These are phyloP conservation scores for Populus tomentosa DNA, from an alignment of 441 rosid species.

Conservation along the genomic window DNA sequence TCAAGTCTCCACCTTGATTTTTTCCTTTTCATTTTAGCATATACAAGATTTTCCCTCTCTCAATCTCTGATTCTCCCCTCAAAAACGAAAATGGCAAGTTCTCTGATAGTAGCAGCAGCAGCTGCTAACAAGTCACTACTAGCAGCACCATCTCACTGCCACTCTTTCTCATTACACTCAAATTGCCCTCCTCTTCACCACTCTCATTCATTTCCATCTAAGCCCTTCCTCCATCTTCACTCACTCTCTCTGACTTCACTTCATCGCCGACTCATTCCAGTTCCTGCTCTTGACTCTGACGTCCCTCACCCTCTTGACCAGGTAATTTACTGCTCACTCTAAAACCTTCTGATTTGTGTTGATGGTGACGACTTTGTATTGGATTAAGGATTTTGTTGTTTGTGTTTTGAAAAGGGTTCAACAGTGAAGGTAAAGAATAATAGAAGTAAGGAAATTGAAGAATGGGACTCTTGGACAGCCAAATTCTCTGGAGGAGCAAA, in stretches of 20 bases:
- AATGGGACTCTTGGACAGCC: slow-evolving; percentile 88
- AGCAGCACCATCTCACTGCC: not conserved
- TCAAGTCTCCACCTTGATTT: not conserved
- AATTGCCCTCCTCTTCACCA: not conserved
- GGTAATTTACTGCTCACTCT: slow-evolving; percentile 23
- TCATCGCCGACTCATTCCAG: slow-evolving; percentile 36
- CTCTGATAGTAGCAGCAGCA: slow-evolving; percentile 7
- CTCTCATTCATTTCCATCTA: slow-evolving; percentile 11
- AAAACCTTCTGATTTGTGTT: not conserved
- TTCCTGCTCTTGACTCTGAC: slow-evolving; percentile 52
- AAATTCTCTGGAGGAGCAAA: slow-evolving; percentile 71
- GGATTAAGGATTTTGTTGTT: not conserved
- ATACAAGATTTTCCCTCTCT: not conserved
- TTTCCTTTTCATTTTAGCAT: too few relatives aligned
- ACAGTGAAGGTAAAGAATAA: slow-evolving; percentile 24
- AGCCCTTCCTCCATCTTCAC: not conserved
- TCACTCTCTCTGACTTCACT: slow-evolving; percentile 22
- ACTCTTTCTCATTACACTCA: not conserved
- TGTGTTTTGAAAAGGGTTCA: slow-evolving; percentile 33
- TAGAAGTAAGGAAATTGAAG: slow-evolving; percentile 32
- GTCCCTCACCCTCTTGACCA: slow-evolving; percentile 45
- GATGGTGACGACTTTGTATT: not conserved
- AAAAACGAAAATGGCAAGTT: slow-evolving; percentile 31
- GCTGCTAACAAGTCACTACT: not conserved
- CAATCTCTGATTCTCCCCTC: not conserved